Base-by-base conservation (phyloP, 345 rosid genomes). In the Citrus inodora region DNA sequence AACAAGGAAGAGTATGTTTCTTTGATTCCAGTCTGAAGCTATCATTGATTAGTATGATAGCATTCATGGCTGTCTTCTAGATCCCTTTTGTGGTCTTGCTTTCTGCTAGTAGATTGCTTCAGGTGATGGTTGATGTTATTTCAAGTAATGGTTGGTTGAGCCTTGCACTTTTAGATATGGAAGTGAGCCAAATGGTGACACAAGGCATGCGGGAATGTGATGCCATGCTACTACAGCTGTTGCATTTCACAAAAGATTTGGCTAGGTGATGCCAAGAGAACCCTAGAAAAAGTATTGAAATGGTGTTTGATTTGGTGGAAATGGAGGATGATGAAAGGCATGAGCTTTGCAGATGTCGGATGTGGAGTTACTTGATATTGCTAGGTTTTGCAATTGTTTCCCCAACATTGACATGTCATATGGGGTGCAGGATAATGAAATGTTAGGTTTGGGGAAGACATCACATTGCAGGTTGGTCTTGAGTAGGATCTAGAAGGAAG, bases 161-260 rank as follows among this genome's bases (percentile, higher is more conserved):
- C 86, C 97, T 89, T 83, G 96, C 98, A 35, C 90, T 95, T 67
- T 84, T 95, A 81, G 95, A 96, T 1, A 95, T 92, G 97, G 96
- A 93, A 83, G 89, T 89, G 68, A 92, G 94, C 88, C 98, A 95
- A 82, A 95, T 95, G 99, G 93, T 92, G 84, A 92, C 97, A 13
- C 98, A 95, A 76, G 97, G 93, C 79, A 89, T 93, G 90, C 93
- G 99, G 99, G 98, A 95, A 87, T 92, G 93, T 33, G 97, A 92
- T 83, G 88, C 98, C 21, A 88, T 92, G 92, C 99, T 93, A 74
- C 83, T 92, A 61, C 96, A 93, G 89, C 93, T 95, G 76, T 98
- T 97, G n/a, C 93, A 95, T 82, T 93, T 91, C 83, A 89, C 94
- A 14, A 89, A 91, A 80, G 97, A 95, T 6, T 71, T 91, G 60